Base-by-base conservation (phyloP, 208 protist species). In the Wallacemonas sp. region DNA sequence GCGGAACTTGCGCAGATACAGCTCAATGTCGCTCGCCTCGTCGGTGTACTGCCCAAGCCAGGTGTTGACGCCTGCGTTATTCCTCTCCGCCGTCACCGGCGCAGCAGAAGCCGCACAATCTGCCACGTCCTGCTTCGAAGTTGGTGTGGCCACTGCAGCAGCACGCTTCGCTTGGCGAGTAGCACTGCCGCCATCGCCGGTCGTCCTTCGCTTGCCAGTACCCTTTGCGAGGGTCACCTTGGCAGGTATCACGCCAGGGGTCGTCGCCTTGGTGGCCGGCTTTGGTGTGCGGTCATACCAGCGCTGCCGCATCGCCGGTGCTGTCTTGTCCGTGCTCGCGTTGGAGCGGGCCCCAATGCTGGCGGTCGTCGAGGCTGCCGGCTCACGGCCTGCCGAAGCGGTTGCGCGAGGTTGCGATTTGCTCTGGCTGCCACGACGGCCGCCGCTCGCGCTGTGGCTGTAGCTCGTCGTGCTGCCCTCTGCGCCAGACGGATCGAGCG, bases 1-100 rank as follows among this genome's bases (percentile, higher is more conserved):
- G 36, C 87, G 87, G 68, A 90, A 88, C 72, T 88, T 83, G 36
- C 79, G 65, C 11, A 93, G 79, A 62, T 93, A 93, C 22, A 75
- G 70, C 67, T 90, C 83, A 63, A 93, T 93, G 47, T 75, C 71
- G 8, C 33, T 72, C 14, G 86, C 66, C 67, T 93, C 83, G 24
- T 82, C 59, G 38, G 60, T 69, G 21, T 72, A 61, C 41, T 65
- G 70, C 38, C 54, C 62, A 33, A 72, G 30, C 77, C 77, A 82
- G 36, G 49, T 44, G 5, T 26, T 46, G 9, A 17, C 19, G 4
- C 47, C 44, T 3, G 60, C 24, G n/a, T 9, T 31, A 15, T 4
- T 21, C 56, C 21, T 14, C 0, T 49, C 70, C 9, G 65, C 58
- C 11, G 63, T 56, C 19, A 62, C 38, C 49, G 51, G 45, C 31